Base-by-base conservation (phyloP, 305 asterid genomes). In the Fraxinus angustifolia region DNA sequence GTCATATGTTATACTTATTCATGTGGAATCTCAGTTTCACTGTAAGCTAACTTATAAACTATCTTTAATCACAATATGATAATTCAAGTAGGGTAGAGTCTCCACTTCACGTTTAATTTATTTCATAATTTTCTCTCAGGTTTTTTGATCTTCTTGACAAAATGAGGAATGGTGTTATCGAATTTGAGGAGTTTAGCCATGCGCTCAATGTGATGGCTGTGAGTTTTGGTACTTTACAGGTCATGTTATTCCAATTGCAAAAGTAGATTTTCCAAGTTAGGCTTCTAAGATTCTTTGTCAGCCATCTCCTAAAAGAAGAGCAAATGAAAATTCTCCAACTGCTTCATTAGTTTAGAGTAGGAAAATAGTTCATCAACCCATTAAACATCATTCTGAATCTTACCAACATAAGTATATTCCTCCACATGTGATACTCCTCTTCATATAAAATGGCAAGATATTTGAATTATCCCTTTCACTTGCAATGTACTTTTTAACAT, bases 161-260 rank as follows among this genome's bases (percentile, higher is more conserved):
- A 83, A 91, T 89, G 87, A 84, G 79, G 88, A 91, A 91, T 84
- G 94, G 97, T 6, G 94, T 89, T 10, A 89, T 91, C 83, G 97
- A 92, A 53, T 93, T 92, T 85, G 97, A 91, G 76, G 97, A 93
- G 78, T 93, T 93, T 82, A 71, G 92, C 78, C 92, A 91, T 40
- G 87, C 97, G 33, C 91, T 93, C 68, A 89, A 88, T 60, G 87
- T 85, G 67, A 81, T 74, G 58, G 74, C 85, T 38, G 71, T 36
- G 50, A 67, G 77, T 84, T 73, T 84, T 82, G 70, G 62, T 45
- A 40, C 81, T 79, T 86, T 86, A 71, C 86, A 91, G 93, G 90
- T 83, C 88, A 83, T 60, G 87, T 56, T 65, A 34, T 75, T 84
- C 81, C 88, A 62, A 83, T 62, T 79, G 68, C 83, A 77, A 83